These are phyloP conservation scores for Hemileccinum impolitum DNA, from an alignment of 768 basidiomycete species.

Conservation along the genomic window DNA sequence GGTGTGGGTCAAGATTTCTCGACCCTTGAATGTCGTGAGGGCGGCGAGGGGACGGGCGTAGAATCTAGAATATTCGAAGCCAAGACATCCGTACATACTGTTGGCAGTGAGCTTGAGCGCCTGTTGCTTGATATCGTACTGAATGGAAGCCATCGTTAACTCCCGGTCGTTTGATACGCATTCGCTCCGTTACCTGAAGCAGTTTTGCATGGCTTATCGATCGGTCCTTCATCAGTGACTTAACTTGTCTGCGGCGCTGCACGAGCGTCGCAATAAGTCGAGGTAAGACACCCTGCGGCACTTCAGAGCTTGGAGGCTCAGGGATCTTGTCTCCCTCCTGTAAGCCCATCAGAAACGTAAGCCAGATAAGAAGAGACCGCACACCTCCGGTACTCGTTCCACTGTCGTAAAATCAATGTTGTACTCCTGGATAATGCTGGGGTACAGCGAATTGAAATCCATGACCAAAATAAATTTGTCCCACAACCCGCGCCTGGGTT, in stretches of 20 bases:
- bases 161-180: background rate
- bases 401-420: slow-evolving; percentile 99
- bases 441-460: slow-evolving; percentile 99
- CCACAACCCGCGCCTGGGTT: slow-evolving; percentile 94
- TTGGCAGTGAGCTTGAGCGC: slow-evolving; percentile 98
- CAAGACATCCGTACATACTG: slow-evolving; percentile 99
- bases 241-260: slow-evolving; percentile 83
- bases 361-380: slow-evolving; percentile 12
- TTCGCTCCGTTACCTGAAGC: slow-evolving; percentile 60
- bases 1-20: slow-evolving; percentile 94
- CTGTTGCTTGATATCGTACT: slow-evolving; percentile 98
- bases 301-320: slow-evolving; percentile 72
- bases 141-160: slow-evolving; percentile 2
- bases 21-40: slow-evolving; percentile 94
- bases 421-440: slow-evolving; percentile 98
- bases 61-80: slow-evolving; percentile 95
- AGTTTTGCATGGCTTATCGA: slow-evolving; percentile 67
- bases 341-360: background rate
- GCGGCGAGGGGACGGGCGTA: slow-evolving; percentile 97
- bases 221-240: slow-evolving; percentile 91
- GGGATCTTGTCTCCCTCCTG: slow-evolving; percentile 76
- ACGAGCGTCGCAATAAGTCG: slow-evolving; percentile 97
- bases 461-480: slow-evolving; percentile 97
- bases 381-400: slow-evolving; percentile 59
- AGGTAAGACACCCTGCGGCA: slow-evolving; percentile 87